A percentile compares a stretch with the other conserved stretches of the same genome.
Evolutionary conservation across 352 stramenopile species (phyloP).

Genomic region (Globisporangium yorkense): DNA sequence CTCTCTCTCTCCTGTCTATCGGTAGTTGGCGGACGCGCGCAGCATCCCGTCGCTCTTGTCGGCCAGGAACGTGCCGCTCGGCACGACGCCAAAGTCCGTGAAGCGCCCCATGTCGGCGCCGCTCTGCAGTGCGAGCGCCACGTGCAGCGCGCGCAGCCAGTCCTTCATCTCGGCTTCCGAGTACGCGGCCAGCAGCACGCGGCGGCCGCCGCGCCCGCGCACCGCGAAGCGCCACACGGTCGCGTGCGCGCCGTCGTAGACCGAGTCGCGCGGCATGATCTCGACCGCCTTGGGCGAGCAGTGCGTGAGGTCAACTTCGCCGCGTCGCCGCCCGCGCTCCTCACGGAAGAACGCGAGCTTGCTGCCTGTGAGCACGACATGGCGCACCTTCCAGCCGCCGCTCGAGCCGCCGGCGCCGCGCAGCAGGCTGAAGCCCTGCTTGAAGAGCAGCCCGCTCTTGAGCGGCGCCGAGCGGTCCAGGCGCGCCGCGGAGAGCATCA

Average conservation of each 20-base stretch:
- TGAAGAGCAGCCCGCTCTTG: conserved; percentile 70
- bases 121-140: conserved; percentile 53
- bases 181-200: conserved; percentile 70
- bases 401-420: conserved; percentile 10
- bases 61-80: conserved; percentile 57
- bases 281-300: conserved; percentile 64
- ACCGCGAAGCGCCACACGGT: conserved; percentile 84
- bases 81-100: conserved; percentile 57
- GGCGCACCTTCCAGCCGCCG: conserved; percentile 77
- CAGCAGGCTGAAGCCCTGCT: conserved; percentile 57
- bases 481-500: conserved; percentile 37
- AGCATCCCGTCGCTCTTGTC: conserved; percentile 43
- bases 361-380: conserved; percentile 52
- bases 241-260: conserved; percentile 65
- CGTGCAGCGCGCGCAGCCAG: conserved; percentile 74
- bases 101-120: conserved; percentile 44
- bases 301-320: conserved; percentile 68
- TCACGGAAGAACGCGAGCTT: conserved; percentile 72
- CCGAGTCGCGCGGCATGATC: conserved; percentile 76
- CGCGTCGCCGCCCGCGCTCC: conserved; percentile 58
- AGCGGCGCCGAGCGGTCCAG: conserved; percentile 39
- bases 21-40: conserved; percentile 45
- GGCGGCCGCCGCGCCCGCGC: conserved; percentile 42
- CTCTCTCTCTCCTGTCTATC: conserved; percentile 16
- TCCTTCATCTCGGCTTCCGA: conserved; percentile 82